A percentile compares a stretch with the other conserved stretches of the same genome.
Evolutionary conservation across 805 yeast species (phyloP).

Genomic region (Metschnikowia matae): DNA sequence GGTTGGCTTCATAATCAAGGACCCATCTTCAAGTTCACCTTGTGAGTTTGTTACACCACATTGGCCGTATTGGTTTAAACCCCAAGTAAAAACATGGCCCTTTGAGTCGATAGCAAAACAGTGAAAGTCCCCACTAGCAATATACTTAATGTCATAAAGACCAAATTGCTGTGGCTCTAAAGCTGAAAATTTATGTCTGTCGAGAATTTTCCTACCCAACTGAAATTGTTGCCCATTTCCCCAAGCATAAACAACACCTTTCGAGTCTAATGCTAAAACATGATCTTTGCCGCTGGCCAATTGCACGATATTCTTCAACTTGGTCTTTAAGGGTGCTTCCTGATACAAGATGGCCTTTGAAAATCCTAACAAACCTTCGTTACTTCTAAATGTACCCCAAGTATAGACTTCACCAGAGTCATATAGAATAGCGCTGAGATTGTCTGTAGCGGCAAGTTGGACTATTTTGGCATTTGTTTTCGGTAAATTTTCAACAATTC

Average conservation of each 20-base stretch:
- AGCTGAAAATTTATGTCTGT: conserved; percentile 67
- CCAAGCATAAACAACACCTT: conserved; percentile 92
- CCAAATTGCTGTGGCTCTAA: conserved; percentile 83
- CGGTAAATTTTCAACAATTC: conserved; percentile 66
- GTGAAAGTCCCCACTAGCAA: conserved; percentile 94
- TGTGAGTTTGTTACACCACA: conserved; percentile 67
- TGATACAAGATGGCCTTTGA: conserved; percentile 62
- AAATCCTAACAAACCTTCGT: conserved; percentile 89
- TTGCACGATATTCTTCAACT: conserved; percentile 67
- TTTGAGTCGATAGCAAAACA: conserved; percentile 83
- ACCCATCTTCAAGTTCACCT: conserved; percentile 78
- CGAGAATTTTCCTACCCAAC: conserved; percentile 81
- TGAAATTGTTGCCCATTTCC: conserved; percentile 95
- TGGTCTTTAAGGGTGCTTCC: conserved; percentile 55
- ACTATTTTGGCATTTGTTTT: conserved; percentile 48
- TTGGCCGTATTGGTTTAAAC: conserved; percentile 94
- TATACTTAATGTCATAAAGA: conserved; percentile 66
- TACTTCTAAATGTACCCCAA: conserved; percentile 96
- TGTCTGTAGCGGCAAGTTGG: conserved; percentile 89
- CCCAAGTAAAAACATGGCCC: conserved; percentile 83
- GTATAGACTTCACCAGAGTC: conserved; percentile 87
- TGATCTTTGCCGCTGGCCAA: conserved; percentile 94
- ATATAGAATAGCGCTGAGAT: conserved; percentile 74
- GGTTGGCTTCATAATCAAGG: conserved; percentile 74
- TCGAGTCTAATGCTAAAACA: conserved; percentile 72